phyloP scores from a whole-genome alignment of 2,329 filamentous ascomycete genomes.

The Didymella pomorum region DNA sequence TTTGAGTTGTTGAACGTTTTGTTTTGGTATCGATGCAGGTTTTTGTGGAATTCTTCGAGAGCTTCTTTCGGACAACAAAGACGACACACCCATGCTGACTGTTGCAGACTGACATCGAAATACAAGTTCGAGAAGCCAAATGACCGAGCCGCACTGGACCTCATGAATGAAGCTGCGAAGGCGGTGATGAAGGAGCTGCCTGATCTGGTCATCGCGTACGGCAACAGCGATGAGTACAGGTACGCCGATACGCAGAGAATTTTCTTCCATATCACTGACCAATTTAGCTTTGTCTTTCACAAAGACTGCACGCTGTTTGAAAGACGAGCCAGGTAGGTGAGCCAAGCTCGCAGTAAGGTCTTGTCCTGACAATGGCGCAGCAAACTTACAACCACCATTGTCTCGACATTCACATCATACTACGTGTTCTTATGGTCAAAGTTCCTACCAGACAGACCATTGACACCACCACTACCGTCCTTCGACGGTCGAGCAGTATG shows the following conservation, averaged over 20 bases:
- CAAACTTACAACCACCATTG: constrained; percentile 89
- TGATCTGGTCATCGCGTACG: constrained; percentile 88
- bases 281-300: constrained; percentile 84
- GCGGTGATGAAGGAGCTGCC: constrained; percentile 83
- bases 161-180: constrained; percentile 94
- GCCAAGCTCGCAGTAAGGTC: background rate
- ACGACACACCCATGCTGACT: constrained; percentile 2
- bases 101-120: constrained; percentile 75
- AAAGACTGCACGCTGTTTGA: constrained; percentile 85
- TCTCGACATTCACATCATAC: constrained; percentile 91
- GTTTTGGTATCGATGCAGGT: constrained; percentile 29
- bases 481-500: constrained; percentile 93
- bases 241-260: constrained; percentile 47
- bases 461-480: constrained; percentile 79
- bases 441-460: constrained; percentile 74
- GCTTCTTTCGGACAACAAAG: background rate
- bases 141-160: constrained; percentile 81
- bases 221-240: constrained; percentile 94
- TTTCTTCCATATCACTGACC: background rate
- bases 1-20: constrained; percentile 11
- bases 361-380: constrained; percentile 55
- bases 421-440: constrained; percentile 83
- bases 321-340: constrained; percentile 73
- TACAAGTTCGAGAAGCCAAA: constrained; percentile 93
- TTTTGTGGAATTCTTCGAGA: constrained; percentile 17